Evolutionary conservation across 1,284 basidiomycete species (phyloP), one percentile per base, ranked within the genome.

Genomic region (Marasmius oreades): DNA sequence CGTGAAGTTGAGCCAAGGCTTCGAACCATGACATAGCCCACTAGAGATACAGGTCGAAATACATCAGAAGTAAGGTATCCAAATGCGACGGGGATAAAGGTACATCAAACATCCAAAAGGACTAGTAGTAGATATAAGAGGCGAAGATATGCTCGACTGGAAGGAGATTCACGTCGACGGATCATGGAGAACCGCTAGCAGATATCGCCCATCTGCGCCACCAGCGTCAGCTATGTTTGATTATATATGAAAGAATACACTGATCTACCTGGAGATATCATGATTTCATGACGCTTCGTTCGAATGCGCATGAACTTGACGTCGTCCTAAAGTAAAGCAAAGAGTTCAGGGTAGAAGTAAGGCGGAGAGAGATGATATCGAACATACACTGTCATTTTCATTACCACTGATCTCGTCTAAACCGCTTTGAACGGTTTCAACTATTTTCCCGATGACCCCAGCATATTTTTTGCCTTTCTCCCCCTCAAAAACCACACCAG

Each of bases 261-360:
- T 39, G 34, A 75, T 85, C 45, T 58, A 93, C 94, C 91, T 58
- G 94, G 94, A 2, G 94, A 93, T 60, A 97, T 94, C 84, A 97
- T 92, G 57, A 97, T 78, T 68, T 97, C 95, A 69, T 97, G 93
- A 56, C 89, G 81, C 68, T 85, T 92, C 53, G 93, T 96, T 51
- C 95, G 82, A 71, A 97, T 93, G 52, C 94, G 78, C 81, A 97
- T 85, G 67, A 97, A 93, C 57, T 85, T 81, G 52, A 96, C 77
- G 53, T 92, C 88, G 67, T 96, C 94, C 93, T 95, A 36, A 36
- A 23, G 8, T 20, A 37, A 47, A 37, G 33, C 28, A 10, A 31
- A 45, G 16, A 52, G 43, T 37, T 24, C 7, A 50, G 26, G 23
- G 12, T 20, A 23, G 8, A 22, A 10, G 18, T 33, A 2, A 36